These are phyloP conservation scores for Vaccinium macrocarpon DNA, from an alignment of 148 eudicot species.

Conservation along the genomic window DNA sequence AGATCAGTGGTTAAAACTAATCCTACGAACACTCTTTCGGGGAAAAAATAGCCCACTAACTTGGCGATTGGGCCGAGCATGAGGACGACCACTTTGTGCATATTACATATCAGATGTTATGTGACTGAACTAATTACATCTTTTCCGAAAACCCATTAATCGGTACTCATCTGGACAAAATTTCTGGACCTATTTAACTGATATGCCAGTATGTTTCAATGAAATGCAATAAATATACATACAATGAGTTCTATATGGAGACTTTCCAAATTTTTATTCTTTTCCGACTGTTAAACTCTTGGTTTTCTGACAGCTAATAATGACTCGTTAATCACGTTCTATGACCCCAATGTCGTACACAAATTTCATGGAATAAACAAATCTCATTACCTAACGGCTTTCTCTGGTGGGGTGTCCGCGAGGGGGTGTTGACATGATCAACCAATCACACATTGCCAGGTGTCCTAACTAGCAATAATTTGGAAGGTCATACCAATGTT, in stretches of 20 bases:
- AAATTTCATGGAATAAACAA: conserved; percentile 8
- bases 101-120: background rate
- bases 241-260: background rate
- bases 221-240: background rate
- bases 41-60: background rate
- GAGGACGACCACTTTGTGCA: background rate
- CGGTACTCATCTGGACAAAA: background rate
- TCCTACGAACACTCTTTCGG: background rate
- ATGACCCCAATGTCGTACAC: background rate
- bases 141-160: background rate
- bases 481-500: conserved; percentile 2
- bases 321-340: background rate
- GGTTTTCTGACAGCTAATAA: background rate
- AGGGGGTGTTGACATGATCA: conserved; percentile 3
- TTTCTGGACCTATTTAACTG: background rate
- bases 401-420: background rate
- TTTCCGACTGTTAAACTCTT: background rate
- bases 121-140: background rate
- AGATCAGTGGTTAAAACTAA: background rate
- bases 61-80: background rate
- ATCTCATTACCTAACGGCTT: conserved; percentile 3
- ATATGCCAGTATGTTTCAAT: background rate
- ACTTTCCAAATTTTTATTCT: background rate
- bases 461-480: background rate
- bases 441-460: background rate